A percentile compares a stretch with the other conserved stretches of the same genome.
These are phyloP conservation scores for Cajanus cajan DNA, from an alignment of 306 rosid genomes.

Conservation along the genomic window DNA sequence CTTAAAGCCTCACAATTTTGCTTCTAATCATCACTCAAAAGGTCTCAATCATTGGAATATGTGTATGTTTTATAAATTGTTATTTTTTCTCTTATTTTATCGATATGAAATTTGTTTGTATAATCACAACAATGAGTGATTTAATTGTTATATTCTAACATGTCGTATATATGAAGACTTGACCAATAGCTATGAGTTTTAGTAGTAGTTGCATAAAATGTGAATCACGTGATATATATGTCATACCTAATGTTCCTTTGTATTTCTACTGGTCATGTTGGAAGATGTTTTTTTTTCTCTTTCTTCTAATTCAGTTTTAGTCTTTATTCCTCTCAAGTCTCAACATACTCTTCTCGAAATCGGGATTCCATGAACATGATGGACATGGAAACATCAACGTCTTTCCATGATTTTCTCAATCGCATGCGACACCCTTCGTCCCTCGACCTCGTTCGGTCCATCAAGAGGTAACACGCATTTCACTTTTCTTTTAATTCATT, in stretches of 20 bases:
- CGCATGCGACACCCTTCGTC: constrained; percentile 86
- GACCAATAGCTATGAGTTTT: not conserved
- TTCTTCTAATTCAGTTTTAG: constrained; percentile 3
- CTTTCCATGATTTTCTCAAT: constrained; percentile 66
- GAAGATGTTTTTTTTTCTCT: not conserved
- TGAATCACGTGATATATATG: not conserved
- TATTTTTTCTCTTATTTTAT: too few species aligned
- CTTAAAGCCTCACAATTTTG: too few species aligned
- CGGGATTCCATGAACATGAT: not conserved
- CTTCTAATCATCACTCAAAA: too few species aligned
- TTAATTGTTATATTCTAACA: not conserved
- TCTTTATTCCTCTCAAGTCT: not conserved
- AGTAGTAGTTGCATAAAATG: not conserved
- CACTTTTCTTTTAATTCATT: not conserved
- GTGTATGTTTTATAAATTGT: too few species aligned
- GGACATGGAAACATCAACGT: constrained; percentile 38
- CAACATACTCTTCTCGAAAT: not conserved
- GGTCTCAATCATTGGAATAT: too few species aligned
- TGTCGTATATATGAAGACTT: not conserved
- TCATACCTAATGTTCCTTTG: not conserved
- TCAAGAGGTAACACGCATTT: constrained; percentile 47
- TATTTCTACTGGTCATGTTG: not conserved
- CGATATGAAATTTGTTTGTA: too few species aligned
- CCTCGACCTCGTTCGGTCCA: constrained; percentile 67
- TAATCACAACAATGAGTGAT: too few species aligned